A percentile compares a stretch with the other conserved stretches of the same genome.
phyloP scores from a whole-genome alignment of 345 rosid species.

The Schrenkiella parvula region DNA sequence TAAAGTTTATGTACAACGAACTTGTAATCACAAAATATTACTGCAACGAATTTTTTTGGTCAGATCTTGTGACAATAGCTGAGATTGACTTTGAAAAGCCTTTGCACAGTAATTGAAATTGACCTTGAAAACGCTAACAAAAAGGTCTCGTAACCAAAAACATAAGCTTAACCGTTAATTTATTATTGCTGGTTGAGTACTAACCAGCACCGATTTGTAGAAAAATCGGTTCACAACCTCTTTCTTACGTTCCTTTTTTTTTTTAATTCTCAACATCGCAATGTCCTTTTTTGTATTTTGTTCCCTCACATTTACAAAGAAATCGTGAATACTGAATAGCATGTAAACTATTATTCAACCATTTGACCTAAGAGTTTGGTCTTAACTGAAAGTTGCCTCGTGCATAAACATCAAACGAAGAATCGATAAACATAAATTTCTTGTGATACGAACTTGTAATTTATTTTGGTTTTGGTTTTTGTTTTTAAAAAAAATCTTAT shows the following conservation, averaged over 20 bases:
- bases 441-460: conserved; percentile 15
- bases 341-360: conserved; percentile 11
- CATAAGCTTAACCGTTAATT: neutral
- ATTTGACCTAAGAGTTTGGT: conserved; percentile 28
- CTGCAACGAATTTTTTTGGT: neutral
- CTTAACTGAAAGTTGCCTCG: conserved; percentile 24
- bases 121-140: neutral
- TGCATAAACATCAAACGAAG: neutral
- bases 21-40: neutral
- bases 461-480: neutral
- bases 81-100: conserved; percentile 1
- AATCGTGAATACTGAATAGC: conserved; percentile 4
- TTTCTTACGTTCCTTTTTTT: neutral
- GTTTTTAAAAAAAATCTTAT: neutral
- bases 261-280: neutral
- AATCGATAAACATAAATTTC: neutral
- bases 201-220: neutral
- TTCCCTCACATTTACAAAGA: neutral
- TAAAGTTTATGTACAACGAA: neutral
- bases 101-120: neutral
- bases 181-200: neutral
- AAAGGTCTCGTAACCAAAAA: neutral
- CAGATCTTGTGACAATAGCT: neutral
- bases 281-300: neutral
- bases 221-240: neutral